Evolutionary conservation across 148 eudicot species (phyloP).

Genomic region (Chenopodium suecicum): DNA sequence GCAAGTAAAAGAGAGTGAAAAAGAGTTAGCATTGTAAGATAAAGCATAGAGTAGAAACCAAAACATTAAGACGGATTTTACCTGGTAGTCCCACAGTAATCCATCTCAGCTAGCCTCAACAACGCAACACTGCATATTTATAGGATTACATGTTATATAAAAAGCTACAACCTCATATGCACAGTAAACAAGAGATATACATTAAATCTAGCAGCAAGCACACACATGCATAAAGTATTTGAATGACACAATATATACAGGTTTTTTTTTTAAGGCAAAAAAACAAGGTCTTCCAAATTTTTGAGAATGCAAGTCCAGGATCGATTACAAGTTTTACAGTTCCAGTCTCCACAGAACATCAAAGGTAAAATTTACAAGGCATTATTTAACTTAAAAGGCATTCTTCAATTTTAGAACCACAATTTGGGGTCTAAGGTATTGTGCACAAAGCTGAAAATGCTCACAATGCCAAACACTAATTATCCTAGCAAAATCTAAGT

Average conservation of each 20-base stretch:
- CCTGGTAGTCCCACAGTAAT: conserved; percentile 97
- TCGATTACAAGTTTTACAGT: background rate
- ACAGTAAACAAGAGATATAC: background rate
- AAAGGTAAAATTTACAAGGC: background rate
- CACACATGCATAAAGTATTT: background rate
- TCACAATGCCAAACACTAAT: background rate
- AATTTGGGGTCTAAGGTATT: background rate
- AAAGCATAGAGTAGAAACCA: background rate
- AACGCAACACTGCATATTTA: conserved; percentile 71
- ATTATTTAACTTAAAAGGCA: background rate
- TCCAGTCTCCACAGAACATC: background rate
- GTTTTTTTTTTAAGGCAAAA: background rate
- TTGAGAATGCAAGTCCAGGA: background rate
- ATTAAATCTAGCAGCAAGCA: background rate
- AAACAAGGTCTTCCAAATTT: background rate
- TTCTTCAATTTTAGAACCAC: background rate
- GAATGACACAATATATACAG: background rate
- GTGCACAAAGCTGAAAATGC: background rate
- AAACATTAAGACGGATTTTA: conserved; percentile 19
- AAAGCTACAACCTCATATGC: background rate
- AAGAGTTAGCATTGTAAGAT: no score
- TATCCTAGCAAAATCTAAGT: background rate
- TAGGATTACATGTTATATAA: conserved; percentile 4
- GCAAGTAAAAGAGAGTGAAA: no score
- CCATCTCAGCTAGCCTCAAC: conserved; percentile 85